These are phyloP conservation scores for Crithidia acanthocephali DNA, from an alignment of 208 protist genomes.

Conservation along the genomic window DNA sequence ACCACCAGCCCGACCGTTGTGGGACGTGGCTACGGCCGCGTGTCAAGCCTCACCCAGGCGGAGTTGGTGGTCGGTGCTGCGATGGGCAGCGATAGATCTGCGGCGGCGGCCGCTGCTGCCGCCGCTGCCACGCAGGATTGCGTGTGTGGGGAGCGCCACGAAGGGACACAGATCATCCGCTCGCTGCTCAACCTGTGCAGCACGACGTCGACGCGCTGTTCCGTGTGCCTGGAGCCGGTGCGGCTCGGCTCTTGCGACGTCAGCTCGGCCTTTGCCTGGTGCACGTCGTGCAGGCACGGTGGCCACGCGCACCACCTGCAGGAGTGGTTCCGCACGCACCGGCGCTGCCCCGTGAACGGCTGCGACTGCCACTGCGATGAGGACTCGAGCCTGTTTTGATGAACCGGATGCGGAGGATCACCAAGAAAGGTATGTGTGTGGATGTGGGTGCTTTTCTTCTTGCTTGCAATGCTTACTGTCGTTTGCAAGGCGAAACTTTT, in stretches of 20 bases:
- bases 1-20: background rate
- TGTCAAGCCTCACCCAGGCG: constrained; percentile 1
- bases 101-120: background rate
- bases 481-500: too few species aligned
- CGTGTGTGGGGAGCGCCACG: constrained; percentile 40
- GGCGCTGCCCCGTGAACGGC: constrained; percentile 66
- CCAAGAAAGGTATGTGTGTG: too few species aligned
- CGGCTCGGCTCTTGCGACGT: constrained; percentile 28
- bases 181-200: constrained; percentile 30
- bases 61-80: constrained; percentile 11
- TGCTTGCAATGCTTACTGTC: too few species aligned
- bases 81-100: background rate
- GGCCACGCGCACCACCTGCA: constrained; percentile 82
- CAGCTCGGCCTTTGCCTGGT: constrained; percentile 66
- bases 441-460: background rate
- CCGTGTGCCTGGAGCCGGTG: constrained; percentile 60
- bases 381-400: constrained; percentile 45
- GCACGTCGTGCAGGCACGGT: constrained; percentile 79
- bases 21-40: constrained; percentile 6
- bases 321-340: constrained; percentile 81
- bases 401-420: too few species aligned
- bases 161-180: constrained; percentile 32
- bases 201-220: constrained; percentile 42
- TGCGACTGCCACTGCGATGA: constrained; percentile 84
- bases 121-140: constrained; percentile 12